Base-by-base conservation (phyloP, 179 eudicot species). In the Gypsophila paniculata region DNA sequence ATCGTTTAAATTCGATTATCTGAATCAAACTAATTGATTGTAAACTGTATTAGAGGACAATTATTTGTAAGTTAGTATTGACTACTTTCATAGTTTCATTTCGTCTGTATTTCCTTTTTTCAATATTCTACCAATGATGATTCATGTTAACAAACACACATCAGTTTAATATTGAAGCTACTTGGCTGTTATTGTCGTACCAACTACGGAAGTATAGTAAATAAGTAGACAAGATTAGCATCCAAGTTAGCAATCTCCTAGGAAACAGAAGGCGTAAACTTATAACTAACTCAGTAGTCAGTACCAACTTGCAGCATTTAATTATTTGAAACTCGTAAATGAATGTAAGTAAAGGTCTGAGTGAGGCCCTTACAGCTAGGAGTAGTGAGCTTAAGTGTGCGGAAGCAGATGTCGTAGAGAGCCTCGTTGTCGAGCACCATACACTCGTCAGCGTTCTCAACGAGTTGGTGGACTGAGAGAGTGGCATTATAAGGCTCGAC, bases 381-480 rank as follows among this genome's bases (percentile, higher is more conserved):
- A 25, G 80, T 83, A 18, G 81, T 75, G 61, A 83, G 84, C 82
- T 81, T 84, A 71, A 84, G 82, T 23, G 86, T 81, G 11, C 85
- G 86, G 74, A 84, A 84, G 71, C 86, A 84, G 38, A 83, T 83
- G 63, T 83, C 86, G 34, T 80, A 83, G 26, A 83, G 76, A 19
- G 86, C 86, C 71, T 83, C 86, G 17, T 83, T 83, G 57, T 83
- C 86, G 19, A 84, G 66, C 51, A 84, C 86, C 86, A 84, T 81
- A 64, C 86, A 84, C 77, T 84, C 86, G n/a, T 84, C 86, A 18
- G 86, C 84, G 25, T 84, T 84, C 73, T 83, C 86, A 19, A 83
- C 86, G 0, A 83, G 82, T 73, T 83, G 86, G 44, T 83, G 84
- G 12, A 83, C 86, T 2, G 86, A 83, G 14, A 83, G 84, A 0